Percentiles rank a stretch among this genome's conserved stretches.
phyloP scores from a whole-genome alignment of 805 yeast species.

The Wickerhamomyces tratensis region DNA sequence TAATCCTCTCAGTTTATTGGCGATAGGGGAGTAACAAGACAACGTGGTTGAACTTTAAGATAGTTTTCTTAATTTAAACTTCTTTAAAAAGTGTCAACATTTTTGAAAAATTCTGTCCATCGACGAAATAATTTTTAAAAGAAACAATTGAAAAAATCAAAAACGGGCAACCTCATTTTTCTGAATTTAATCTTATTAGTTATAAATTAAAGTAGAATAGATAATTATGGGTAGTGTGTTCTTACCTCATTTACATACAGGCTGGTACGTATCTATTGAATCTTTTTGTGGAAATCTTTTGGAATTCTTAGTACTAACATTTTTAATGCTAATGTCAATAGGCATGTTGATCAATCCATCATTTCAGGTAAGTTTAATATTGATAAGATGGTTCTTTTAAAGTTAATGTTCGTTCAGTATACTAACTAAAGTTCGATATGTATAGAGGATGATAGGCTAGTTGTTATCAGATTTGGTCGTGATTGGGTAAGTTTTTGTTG shows the following conservation, averaged over 20 bases:
- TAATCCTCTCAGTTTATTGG: neutral
- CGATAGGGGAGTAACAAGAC: neutral
- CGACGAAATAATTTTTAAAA: too few species aligned
- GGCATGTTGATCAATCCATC: slow-evolving; percentile 97
- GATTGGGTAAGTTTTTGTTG: slow-evolving; percentile 29
- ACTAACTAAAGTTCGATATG: slow-evolving; percentile 1
- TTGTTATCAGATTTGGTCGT: slow-evolving; percentile 81
- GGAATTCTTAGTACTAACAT: neutral
- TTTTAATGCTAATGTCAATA: neutral
- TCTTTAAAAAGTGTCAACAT: too few species aligned
- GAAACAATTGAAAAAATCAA: too few species aligned
- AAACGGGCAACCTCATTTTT: too few species aligned
- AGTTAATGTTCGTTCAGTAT: neutral
- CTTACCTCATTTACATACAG: slow-evolving; percentile 70
- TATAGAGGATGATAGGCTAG: slow-evolving; percentile 74
- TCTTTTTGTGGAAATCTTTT: too few species aligned
- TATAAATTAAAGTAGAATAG: too few species aligned
- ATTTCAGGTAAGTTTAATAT: slow-evolving; percentile 34
- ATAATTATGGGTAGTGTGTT: slow-evolving; percentile 66
- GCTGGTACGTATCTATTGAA: slow-evolving; percentile 35
- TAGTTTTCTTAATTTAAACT: too few species aligned
- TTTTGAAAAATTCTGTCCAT: too few species aligned
- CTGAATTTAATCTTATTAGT: too few species aligned
- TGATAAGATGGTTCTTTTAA: too few species aligned
- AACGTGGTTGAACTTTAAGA: neutral